phyloP scores from a whole-genome alignment of 148 eudicot species.

The Pouteria glomerata region DNA sequence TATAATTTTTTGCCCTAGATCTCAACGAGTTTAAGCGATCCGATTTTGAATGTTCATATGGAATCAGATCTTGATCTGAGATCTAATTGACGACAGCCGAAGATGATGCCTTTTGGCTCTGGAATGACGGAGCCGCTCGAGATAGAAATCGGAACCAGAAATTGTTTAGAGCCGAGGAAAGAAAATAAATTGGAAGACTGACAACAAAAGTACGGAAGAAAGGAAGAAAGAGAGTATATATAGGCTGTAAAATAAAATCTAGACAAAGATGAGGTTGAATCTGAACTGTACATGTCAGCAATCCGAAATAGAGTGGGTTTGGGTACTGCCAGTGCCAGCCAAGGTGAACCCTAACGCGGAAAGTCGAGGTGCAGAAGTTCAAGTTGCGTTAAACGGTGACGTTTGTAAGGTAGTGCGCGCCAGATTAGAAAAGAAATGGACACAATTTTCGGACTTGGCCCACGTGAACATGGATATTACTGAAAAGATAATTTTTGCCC shows the following conservation, averaged over 20 bases:
- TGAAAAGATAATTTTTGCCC: too few species aligned
- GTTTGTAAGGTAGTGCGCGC: too few species aligned
- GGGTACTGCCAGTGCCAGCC: too few species aligned
- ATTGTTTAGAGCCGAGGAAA: background rate
- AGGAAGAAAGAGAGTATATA: background rate
- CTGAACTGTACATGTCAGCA: conserved; percentile 38
- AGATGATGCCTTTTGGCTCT: background rate
- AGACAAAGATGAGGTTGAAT: conserved; percentile 2
- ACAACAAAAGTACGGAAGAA: background rate
- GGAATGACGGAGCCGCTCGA: background rate
- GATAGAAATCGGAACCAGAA: background rate
- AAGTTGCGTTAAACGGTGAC: too few species aligned
- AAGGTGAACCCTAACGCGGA: too few species aligned
- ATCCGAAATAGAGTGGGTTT: conserved; percentile 6
- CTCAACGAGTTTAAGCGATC: conserved; percentile 6
- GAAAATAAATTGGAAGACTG: background rate
- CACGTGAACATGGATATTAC: too few species aligned
- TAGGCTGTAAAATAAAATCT: background rate
- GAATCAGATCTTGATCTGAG: conserved; percentile 11
- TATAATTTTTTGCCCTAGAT: conserved; percentile 8
- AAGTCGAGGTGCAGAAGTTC: too few species aligned
- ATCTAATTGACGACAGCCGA: background rate
- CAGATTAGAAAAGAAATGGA: too few species aligned
- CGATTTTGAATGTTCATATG: conserved; percentile 9
- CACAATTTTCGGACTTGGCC: too few species aligned